These are phyloP conservation scores for Massarina eburnea DNA, from an alignment of 2,329 filamentous ascomycete species.

Conservation along the genomic window DNA sequence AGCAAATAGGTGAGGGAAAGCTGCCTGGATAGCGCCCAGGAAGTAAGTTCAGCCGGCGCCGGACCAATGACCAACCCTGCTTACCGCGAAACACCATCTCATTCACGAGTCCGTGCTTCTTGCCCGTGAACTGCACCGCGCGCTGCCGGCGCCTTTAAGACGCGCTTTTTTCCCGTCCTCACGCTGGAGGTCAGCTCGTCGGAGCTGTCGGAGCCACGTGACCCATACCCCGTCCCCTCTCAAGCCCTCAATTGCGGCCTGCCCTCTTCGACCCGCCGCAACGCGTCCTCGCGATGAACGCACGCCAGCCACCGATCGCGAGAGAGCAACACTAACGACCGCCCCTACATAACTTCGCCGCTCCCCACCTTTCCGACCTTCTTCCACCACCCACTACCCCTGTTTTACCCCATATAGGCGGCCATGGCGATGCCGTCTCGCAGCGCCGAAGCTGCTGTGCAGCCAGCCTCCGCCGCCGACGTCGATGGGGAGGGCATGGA, in stretches of 20 bases:
- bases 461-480: conserved; percentile 22
- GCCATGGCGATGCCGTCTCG: conserved; percentile 39
- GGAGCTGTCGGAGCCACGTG: background rate
- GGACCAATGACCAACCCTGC: conserved; percentile 26
- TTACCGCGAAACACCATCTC: conserved; percentile 15
- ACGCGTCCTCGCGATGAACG: conserved; percentile 41
- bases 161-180: conserved; percentile 13
- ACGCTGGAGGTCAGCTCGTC: conserved; percentile 20
- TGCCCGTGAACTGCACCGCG: conserved; percentile 15
- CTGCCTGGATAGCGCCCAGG: conserved; percentile 12
- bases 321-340: conserved; percentile 28
- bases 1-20: conserved; percentile 25
- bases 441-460: conserved; percentile 22
- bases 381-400: conserved; percentile 16
- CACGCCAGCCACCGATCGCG: conserved; percentile 40
- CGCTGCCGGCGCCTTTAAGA: conserved; percentile 12
- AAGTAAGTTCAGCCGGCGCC: conserved; percentile 19
- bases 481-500: conserved; percentile 27
- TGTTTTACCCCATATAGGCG: conserved; percentile 13
- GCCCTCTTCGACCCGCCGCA: conserved; percentile 15
- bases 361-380: conserved; percentile 5
- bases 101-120: conserved; percentile 13
- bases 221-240: conserved; percentile 4
- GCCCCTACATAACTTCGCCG: conserved; percentile 18
- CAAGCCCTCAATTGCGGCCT: conserved; percentile 11